Evolutionary conservation across 495 filamentous ascomycete species (phyloP).

Genomic region (Chaetomium cochliodes): DNA sequence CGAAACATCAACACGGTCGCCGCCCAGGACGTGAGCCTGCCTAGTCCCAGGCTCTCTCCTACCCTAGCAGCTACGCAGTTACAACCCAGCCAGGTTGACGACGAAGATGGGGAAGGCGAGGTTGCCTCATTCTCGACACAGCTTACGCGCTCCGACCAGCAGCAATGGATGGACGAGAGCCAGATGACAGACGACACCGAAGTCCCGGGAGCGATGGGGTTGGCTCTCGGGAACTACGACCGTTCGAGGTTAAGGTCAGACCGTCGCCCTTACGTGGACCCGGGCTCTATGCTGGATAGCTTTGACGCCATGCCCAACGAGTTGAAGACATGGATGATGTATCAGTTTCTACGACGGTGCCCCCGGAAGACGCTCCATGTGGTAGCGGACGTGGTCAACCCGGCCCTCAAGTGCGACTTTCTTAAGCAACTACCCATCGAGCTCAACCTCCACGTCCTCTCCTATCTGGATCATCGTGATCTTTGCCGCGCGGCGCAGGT

Average conservation of each 20-base stretch:
- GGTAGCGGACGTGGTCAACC: constrained; percentile 89
- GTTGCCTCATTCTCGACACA: constrained; percentile 36
- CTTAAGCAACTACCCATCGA: constrained; percentile 78
- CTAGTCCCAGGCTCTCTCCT: constrained; percentile 91
- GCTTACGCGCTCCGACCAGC: constrained; percentile 25
- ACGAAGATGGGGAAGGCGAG: constrained; percentile 39
- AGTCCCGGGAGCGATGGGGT: constrained; percentile 16
- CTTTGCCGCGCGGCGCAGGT: constrained; percentile 92
- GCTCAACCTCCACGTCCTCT: constrained; percentile 80
- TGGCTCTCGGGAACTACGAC: constrained; percentile 26
- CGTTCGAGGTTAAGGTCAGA: constrained; percentile 19
- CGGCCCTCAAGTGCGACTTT: constrained; percentile 95
- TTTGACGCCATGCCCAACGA: constrained; percentile 88
- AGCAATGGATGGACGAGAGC: constrained; percentile 33
- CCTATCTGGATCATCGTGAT: constrained; percentile 80
- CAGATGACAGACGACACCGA: constrained; percentile 35
- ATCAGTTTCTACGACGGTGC: constrained; percentile 86
- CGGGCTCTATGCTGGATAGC: constrained; percentile 78
- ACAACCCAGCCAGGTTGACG: constrained; percentile 38
- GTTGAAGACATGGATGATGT: constrained; percentile 93
- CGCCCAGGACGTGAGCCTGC: constrained; percentile 84
- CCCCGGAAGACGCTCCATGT: constrained; percentile 86
- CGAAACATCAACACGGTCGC: constrained; percentile 60
- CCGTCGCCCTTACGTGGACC: constrained; percentile 53
- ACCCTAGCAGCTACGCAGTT: constrained; percentile 78